phyloP scores from a whole-genome alignment of 352 stramenopile genomes.

The Globisporangium paddicum region DNA sequence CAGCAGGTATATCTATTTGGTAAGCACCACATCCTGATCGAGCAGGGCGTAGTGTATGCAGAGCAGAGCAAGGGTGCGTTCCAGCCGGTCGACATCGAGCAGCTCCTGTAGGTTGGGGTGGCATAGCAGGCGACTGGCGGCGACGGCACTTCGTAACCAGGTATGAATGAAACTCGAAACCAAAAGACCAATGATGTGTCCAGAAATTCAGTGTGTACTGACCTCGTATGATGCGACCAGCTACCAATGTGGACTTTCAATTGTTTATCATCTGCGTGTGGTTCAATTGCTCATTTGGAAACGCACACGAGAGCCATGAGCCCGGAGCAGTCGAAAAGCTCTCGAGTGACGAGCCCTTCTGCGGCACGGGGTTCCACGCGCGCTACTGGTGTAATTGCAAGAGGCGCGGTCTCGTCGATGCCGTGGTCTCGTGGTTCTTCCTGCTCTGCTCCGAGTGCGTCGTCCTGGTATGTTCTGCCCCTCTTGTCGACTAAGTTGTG shows the following conservation, averaged over 20 bases:
- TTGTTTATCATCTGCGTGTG: no score
- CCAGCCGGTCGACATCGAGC: constrained; percentile 69
- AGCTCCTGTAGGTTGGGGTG: constrained; percentile 56
- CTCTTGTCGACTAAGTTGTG: no score
- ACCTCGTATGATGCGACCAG: background rate
- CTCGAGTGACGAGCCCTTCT: constrained; percentile 30
- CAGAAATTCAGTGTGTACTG: no score
- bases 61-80: constrained; percentile 61
- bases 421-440: constrained; percentile 86
- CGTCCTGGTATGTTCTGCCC: constrained; percentile 73
- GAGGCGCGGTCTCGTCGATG: constrained; percentile 87
- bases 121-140: no score
- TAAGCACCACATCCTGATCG: constrained; percentile 78
- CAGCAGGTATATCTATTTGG: constrained; percentile 81
- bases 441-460: constrained; percentile 89
- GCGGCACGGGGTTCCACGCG: constrained; percentile 73
- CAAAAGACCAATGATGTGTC: no score
- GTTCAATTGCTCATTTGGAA: background rate
- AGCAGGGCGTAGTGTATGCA: constrained; percentile 79
- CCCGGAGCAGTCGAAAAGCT: constrained; percentile 26
- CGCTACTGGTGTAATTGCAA: constrained; percentile 89
- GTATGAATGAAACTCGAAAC: no score
- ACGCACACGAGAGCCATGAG: background rate
- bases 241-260: background rate
- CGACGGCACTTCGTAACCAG: background rate